Evolutionary conservation across 495 filamentous ascomycete species (phyloP).

Genomic region (Penicillium verhagenii): DNA sequence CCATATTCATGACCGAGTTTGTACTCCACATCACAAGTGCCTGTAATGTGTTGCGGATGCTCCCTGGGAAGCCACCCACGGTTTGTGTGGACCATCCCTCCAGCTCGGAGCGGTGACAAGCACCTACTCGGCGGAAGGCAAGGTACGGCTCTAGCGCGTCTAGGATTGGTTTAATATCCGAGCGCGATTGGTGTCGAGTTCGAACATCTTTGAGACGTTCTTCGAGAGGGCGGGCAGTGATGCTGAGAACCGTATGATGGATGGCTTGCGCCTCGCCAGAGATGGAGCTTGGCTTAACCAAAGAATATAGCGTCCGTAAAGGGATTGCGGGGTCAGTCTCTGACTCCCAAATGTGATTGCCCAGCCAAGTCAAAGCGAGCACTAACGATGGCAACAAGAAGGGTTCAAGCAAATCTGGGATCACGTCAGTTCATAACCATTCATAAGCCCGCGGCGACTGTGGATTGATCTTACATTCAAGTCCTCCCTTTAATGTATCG

Average conservation of each 20-base stretch:
- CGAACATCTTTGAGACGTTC: slow-evolving; percentile 72
- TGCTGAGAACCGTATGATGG: slow-evolving; percentile 78
- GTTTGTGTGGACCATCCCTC: slow-evolving; percentile 68
- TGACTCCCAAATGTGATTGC: slow-evolving; percentile 74
- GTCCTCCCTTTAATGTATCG: slow-evolving; percentile 79
- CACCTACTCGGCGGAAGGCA: slow-evolving; percentile 62
- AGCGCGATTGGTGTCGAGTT: slow-evolving; percentile 61
- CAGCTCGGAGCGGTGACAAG: slow-evolving; percentile 68
- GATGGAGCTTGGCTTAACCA: slow-evolving; percentile 73
- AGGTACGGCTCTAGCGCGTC: slow-evolving; percentile 68
- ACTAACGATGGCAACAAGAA: slow-evolving; percentile 88
- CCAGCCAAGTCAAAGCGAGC: slow-evolving; percentile 75
- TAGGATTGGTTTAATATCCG: slow-evolving; percentile 71
- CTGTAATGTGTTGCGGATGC: slow-evolving; percentile 64
- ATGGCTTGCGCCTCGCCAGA: slow-evolving; percentile 78
- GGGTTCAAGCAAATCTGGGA: slow-evolving; percentile 75
- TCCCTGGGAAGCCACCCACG: slow-evolving; percentile 59
- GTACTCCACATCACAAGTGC: slow-evolving; percentile 71
- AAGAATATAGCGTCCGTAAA: slow-evolving; percentile 67
- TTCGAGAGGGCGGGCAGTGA: slow-evolving; percentile 75
- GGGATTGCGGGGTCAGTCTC: slow-evolving; percentile 61
- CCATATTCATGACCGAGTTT: slow-evolving; percentile 59
- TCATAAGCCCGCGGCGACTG: neutral
- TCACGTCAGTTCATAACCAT: neutral
- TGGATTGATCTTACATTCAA: slow-evolving; percentile 69